Percentiles rank a stretch among this genome's conserved stretches.
Conservation (phyloP, 169 alveolate genomes). For the Babesia gibsoni region DNA sequence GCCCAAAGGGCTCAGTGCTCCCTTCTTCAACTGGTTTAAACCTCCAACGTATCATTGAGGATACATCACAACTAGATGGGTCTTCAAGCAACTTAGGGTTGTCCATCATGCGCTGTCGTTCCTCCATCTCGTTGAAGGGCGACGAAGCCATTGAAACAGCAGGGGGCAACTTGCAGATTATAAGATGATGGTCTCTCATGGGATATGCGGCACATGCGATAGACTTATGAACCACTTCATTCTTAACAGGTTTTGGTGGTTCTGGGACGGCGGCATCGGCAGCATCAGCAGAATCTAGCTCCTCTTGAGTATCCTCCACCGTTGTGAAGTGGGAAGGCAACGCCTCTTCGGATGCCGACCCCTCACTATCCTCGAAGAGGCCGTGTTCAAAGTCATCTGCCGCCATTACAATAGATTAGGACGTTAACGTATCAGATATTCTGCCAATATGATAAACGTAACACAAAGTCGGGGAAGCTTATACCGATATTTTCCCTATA, state of each 20-base stretch:
- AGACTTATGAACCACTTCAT: conserved; percentile 4
- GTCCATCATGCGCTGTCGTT: conserved; percentile 18
- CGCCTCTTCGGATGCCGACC: conserved; percentile 7
- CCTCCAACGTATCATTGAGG: conserved; percentile 42
- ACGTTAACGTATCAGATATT: too few species aligned
- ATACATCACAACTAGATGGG: conserved; percentile 10
- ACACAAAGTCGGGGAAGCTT: too few species aligned
- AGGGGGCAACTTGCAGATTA: conserved; percentile 64
- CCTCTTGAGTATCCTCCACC: not conserved
- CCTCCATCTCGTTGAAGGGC: conserved; percentile 32
- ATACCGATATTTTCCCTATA: too few species aligned
- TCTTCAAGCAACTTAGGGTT: conserved; percentile 53
- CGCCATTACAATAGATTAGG: not conserved
- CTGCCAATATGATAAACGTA: too few species aligned
- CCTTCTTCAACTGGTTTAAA: not conserved
- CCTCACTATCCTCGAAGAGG: conserved; percentile 57
- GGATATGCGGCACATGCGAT: conserved; percentile 32
- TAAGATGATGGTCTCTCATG: conserved; percentile 29
- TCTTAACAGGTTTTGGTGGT: not conserved
- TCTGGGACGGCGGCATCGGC: conserved; percentile 8
- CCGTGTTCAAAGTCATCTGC: conserved; percentile 30
- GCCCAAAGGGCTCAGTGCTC: conserved; percentile 5
- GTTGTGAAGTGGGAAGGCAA: not conserved
- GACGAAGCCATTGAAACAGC: conserved; percentile 37
- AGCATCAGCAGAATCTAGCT: not conserved